Conservation (phyloP, 257 asterid species). For the Echites panduratus region DNA sequence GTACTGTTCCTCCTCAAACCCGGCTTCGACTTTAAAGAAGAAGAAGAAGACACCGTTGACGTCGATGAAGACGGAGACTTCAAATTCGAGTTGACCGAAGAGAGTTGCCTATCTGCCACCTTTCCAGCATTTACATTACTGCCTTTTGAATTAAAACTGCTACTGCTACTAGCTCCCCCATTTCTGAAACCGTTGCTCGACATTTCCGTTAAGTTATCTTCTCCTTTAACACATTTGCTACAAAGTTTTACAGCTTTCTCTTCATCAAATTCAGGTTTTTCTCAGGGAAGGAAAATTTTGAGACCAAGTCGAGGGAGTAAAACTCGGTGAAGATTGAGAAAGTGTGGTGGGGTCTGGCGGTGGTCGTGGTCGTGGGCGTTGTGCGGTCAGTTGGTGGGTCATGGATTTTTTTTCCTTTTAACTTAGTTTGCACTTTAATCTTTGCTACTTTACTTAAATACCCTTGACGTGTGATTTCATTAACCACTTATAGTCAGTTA, state of each 20-base stretch:
- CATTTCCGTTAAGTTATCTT: constrained; percentile 24
- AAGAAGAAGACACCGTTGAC: constrained; percentile 18
- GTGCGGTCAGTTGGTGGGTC: constrained; percentile 27
- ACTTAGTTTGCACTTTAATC: constrained; percentile 16
- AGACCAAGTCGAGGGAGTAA: background rate
- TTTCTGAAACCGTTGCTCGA: constrained; percentile 38
- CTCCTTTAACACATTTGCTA: constrained; percentile 7
- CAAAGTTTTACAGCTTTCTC: background rate
- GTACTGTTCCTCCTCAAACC: constrained; percentile 45
- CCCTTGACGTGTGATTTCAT: constrained; percentile 4
- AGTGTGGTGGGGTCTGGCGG: constrained; percentile 15
- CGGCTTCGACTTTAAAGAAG: constrained; percentile 43
- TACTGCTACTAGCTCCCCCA: constrained; percentile 32
- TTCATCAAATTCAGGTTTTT: constrained; percentile 10
- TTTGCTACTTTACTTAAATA: background rate
- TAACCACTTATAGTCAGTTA: constrained; percentile 5
- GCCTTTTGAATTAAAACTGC: background rate
- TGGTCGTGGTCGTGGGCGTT: constrained; percentile 9
- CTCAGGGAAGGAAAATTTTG: background rate
- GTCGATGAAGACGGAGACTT: constrained; percentile 35
- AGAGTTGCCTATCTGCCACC: constrained; percentile 27
- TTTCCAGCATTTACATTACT: constrained; percentile 29
- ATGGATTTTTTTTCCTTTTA: background rate
- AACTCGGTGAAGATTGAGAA: constrained; percentile 14
- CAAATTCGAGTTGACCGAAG: constrained; percentile 29